These are phyloP conservation scores for Verticillium zaregamsianum DNA, from an alignment of 2,329 filamentous ascomycete genomes.

Conservation along the genomic window DNA sequence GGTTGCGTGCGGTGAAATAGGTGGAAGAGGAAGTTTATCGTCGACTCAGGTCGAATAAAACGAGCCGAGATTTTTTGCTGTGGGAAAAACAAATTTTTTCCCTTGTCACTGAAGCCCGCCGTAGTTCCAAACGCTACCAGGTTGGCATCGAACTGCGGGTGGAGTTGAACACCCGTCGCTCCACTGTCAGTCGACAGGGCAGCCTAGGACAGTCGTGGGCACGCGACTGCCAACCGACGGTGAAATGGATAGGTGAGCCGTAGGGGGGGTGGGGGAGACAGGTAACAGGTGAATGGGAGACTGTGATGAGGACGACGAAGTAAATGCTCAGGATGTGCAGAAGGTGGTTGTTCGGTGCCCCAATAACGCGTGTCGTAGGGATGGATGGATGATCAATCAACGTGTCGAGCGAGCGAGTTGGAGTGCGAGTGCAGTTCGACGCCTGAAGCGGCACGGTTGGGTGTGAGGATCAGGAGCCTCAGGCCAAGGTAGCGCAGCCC, in stretches of 20 bases:
- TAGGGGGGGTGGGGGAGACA: background rate
- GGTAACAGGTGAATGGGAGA: background rate
- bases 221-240: background rate
- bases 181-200: background rate
- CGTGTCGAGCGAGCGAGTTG: background rate
- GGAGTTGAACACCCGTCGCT: background rate
- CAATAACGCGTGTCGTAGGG: background rate
- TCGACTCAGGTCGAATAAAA: conserved; percentile 11
- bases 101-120: conserved; percentile 4
- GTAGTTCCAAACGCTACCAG: background rate
- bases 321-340: background rate
- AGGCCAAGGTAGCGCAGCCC: no score
- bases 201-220: background rate
- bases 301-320: background rate
- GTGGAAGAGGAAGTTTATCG: conserved; percentile 6
- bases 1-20: conserved; percentile 6
- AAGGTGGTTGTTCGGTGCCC: background rate
- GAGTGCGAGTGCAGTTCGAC: background rate
- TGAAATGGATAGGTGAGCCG: background rate
- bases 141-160: background rate
- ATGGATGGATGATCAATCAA: background rate
- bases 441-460: no score
- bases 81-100: conserved; percentile 15
- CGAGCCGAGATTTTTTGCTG: conserved; percentile 13
- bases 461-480: no score